A percentile compares a stretch with the other conserved stretches of the same genome.
These are phyloP conservation scores for Aspergillus egyptiacus DNA, from an alignment of 495 filamentous ascomycete species.

Conservation along the genomic window DNA sequence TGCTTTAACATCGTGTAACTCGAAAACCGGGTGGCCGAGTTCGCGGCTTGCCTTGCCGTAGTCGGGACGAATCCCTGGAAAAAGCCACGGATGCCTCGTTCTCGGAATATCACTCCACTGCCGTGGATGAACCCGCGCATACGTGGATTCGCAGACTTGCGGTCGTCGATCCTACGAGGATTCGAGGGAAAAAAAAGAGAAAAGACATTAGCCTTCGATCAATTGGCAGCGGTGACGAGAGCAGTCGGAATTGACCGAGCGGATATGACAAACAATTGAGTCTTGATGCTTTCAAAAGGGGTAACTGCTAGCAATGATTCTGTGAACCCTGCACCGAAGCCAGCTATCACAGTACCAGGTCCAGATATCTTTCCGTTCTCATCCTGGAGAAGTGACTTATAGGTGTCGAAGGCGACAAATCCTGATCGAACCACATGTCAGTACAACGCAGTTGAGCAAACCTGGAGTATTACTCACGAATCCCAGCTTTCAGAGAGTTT, in stretches of 20 bases:
- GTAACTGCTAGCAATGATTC: constrained; percentile 93
- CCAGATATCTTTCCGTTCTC: constrained; percentile 84
- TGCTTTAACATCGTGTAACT: constrained; percentile 88
- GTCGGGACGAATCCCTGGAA: constrained; percentile 96
- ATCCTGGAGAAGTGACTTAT: constrained; percentile 77
- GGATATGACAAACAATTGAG: constrained; percentile 57
- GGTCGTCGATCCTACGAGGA: constrained; percentile 75
- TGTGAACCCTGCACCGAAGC: constrained; percentile 90
- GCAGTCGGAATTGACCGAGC: background rate
- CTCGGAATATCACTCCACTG: constrained; percentile 74
- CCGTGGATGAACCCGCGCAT: constrained; percentile 93
- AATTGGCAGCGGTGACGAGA: background rate
- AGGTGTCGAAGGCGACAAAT: constrained; percentile 93
- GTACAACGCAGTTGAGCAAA: constrained; percentile 2
- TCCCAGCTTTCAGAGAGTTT: constrained; percentile 92
- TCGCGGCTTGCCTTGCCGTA: constrained; percentile 89
- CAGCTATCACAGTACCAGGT: constrained; percentile 83
- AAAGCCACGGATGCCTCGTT: constrained; percentile 84
- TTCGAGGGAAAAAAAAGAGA: background rate
- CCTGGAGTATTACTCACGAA: constrained; percentile 54
- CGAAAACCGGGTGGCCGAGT: constrained; percentile 83
- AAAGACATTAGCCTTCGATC: background rate
- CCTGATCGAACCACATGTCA: constrained; percentile 42
- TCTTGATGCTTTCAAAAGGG: constrained; percentile 97
- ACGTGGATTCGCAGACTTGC: constrained; percentile 77